A percentile compares a stretch with the other conserved stretches of the same genome.
phyloP scores from a whole-genome alignment of 495 filamentous ascomycete genomes.

The Aspergillus leporis region DNA sequence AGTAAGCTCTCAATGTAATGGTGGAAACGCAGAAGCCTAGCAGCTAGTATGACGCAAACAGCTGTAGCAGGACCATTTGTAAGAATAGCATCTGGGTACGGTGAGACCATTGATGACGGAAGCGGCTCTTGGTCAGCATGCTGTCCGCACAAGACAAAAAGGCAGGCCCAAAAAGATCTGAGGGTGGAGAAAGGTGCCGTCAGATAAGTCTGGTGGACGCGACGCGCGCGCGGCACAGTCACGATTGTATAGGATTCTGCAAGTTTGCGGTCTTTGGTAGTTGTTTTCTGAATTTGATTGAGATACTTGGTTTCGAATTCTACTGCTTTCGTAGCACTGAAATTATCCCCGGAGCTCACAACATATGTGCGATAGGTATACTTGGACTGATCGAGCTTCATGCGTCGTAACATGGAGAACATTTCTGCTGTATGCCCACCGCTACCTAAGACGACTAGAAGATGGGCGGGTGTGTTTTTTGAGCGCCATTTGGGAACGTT shows the following conservation, averaged over 20 bases:
- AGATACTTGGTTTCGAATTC: conserved; percentile 56
- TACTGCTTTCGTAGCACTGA: conserved; percentile 66
- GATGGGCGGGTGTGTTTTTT: conserved; percentile 53
- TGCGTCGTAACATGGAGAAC: conserved; percentile 69
- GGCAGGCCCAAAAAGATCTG: conserved; percentile 52
- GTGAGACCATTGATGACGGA: conserved; percentile 21
- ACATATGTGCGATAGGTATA: conserved; percentile 79
- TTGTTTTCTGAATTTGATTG: conserved; percentile 17
- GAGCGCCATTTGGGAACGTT: conserved; percentile 33
- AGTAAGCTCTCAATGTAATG: conserved; percentile 16
- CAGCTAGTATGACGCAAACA: conserved; percentile 73
- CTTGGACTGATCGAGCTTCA: conserved; percentile 42
- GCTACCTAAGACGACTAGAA: conserved; percentile 83
- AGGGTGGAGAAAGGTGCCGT: conserved; percentile 65
- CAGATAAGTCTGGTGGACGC: conserved; percentile 73
- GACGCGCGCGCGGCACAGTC: conserved; percentile 68
- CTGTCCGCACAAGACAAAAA: conserved; percentile 44
- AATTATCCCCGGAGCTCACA: conserved; percentile 71
- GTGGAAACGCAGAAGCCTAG: conserved; percentile 65
- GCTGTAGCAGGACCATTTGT: conserved; percentile 89
- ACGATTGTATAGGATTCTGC: conserved; percentile 51
- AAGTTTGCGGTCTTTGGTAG: background rate
- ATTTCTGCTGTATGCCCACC: conserved; percentile 96
- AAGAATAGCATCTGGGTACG: conserved; percentile 71
- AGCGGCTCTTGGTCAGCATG: conserved; percentile 31